Base-by-base conservation (phyloP, 2,329 filamentous ascomycete genomes). In the Sarocladiaceae sp. region DNA sequence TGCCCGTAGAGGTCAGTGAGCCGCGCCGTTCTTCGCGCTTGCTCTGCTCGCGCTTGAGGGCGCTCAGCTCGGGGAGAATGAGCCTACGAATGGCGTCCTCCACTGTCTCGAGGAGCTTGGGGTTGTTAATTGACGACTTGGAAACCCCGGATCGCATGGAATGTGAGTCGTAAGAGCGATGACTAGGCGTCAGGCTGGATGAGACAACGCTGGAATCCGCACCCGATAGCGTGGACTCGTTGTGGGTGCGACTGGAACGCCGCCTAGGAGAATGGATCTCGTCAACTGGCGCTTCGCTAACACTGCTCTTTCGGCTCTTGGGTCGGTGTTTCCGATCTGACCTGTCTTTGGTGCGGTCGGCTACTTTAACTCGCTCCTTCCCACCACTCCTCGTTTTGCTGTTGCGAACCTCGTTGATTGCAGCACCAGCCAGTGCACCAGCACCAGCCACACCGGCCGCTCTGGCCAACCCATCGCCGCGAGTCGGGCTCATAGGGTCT, bases 81-180 rank as follows among this genome's bases (percentile, higher is more conserved):
- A 95, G 73, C 40, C 89, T 79, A 50, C 88, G 83, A 57, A 96
- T 95, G 12, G 89, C 89, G 65, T 95, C 89, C 65, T 96, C 90
- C 3, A 96, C 90, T 0, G 89, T 93, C 56, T 93, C 87, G 2
- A 96, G 74, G 2, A 96, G 69, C 58, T 88, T 93, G 0, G 90
- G 90, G 56, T 96, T 95, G 65, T 94, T 95, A 60, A 94, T 87
- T 0, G 87, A 91, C 3, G 88, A 87, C 44, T 75, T 78, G 21
- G 76, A 79, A 19, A 64, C 63, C 6, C 64, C 67, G 1, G 72
- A 75, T 45, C 68, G 70, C 48, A 69, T 62, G 26, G 75, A 76
- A 57, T 76, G 69, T 49, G 74, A 69, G 51, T 78, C 74, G 47
- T 71, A 62, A 1, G 76, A 79, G 35, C 73, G 72, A 52, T 80